Evolutionary conservation across 31 red algal genomes (phyloP).

Genomic region (Endocladia muricata): DNA sequence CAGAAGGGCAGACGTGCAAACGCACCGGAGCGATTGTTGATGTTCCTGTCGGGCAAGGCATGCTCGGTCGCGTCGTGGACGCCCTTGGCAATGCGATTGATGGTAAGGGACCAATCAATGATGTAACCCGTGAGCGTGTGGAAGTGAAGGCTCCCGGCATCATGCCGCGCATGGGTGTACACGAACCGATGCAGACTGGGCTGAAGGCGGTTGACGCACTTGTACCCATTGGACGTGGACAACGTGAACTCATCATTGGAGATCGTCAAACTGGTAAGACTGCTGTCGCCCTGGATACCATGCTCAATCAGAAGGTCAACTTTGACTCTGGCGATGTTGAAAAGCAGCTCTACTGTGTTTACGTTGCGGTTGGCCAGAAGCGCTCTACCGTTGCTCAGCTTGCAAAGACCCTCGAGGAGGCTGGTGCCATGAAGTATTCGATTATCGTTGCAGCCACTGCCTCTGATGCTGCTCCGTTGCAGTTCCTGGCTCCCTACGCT

Average conservation of each 20-base stretch:
- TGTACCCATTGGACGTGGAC: constrained; percentile 98
- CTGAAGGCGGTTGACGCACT: constrained; percentile 95
- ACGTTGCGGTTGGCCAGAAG: constrained; percentile 98
- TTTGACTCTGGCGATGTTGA: constrained; percentile 72
- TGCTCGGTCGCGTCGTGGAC: constrained; percentile 98
- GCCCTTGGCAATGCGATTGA: constrained; percentile 98
- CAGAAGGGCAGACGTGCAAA: constrained; percentile 90
- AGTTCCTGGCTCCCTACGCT: constrained; percentile 94
- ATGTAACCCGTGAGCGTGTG: constrained; percentile 82
- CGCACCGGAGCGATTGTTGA: constrained; percentile 96
- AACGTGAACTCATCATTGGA: constrained; percentile 99
- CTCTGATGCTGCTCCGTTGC: constrained; percentile 92
- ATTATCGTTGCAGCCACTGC: constrained; percentile 94
- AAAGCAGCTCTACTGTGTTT: constrained; percentile 95
- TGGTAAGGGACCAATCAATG: constrained; percentile 88
- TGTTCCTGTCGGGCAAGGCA: constrained; percentile 85
- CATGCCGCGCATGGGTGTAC: constrained; percentile 95
- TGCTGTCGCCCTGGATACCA: constrained; percentile 92
- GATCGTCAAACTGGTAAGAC: constrained; percentile 99
- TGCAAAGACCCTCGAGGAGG: constrained; percentile 90
- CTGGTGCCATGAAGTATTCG: constrained; percentile 83
- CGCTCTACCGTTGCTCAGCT: constrained; percentile 90
- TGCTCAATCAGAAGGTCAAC: constrained; percentile 89
- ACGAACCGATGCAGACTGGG: constrained; percentile 99
- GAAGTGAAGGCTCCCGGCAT: constrained; percentile 99